A percentile compares a stretch with the other conserved stretches of the same genome.
Evolutionary conservation across 2,329 filamentous ascomycete species (phyloP).

Genomic region (Drechslerella dactyloides): DNA sequence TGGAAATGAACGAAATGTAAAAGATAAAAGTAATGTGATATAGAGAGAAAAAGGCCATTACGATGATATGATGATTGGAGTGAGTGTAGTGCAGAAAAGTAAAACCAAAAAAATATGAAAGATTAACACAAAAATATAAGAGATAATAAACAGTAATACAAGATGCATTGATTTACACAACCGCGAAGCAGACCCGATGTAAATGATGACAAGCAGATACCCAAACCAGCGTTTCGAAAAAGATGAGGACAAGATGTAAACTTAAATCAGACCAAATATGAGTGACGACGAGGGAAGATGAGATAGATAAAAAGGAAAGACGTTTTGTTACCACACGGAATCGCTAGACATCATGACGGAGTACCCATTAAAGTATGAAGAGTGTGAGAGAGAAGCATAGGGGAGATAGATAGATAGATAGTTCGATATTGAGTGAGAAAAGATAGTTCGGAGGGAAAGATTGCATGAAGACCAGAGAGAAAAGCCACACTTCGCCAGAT

Average conservation of each 20-base stretch:
- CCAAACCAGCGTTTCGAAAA: slow-evolving; percentile 41
- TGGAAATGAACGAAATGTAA: not conserved
- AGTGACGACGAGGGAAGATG: not conserved
- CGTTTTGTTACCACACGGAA: slow-evolving; percentile 49
- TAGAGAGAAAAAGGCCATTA: slow-evolving; percentile 41
- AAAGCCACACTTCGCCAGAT: too few species aligned
- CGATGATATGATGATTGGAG: slow-evolving; percentile 29
- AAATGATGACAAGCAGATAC: slow-evolving; percentile 37
- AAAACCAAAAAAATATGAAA: slow-evolving; percentile 25
- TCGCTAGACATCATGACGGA: slow-evolving; percentile 52
- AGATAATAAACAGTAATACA: slow-evolving; percentile 27
- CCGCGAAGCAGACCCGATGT: slow-evolving; percentile 42
- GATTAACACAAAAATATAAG: slow-evolving; percentile 1
- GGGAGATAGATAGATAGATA: slow-evolving; percentile 17
- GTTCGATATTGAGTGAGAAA: slow-evolving; percentile 21
- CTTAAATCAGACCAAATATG: slow-evolving; percentile 10
- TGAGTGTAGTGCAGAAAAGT: slow-evolving; percentile 24
- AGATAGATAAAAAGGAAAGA: slow-evolving; percentile 20
- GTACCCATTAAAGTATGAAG: slow-evolving; percentile 48
- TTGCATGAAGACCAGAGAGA: slow-evolving; percentile 11
- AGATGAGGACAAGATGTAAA: too few species aligned
- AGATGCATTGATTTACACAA: slow-evolving; percentile 49
- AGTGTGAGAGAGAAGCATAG: slow-evolving; percentile 20
- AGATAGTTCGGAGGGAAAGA: slow-evolving; percentile 5
- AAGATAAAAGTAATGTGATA: slow-evolving; percentile 16